Percentiles rank a stretch among this genome's conserved stretches.
phyloP scores from a whole-genome alignment of 371 early-diverging fungal species.

The Lichtheimia ornata region DNA sequence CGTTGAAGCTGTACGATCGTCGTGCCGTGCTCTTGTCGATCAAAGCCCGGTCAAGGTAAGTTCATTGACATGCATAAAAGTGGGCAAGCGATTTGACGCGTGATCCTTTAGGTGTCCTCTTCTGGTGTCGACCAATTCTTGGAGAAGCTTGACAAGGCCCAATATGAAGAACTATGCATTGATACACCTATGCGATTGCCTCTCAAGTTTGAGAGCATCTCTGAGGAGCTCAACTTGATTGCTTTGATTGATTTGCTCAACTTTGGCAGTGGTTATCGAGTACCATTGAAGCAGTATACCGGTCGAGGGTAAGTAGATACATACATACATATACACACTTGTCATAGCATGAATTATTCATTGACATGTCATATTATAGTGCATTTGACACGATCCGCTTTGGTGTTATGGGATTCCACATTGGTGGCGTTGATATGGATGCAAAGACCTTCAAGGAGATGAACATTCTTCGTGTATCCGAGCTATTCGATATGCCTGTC shows the following conservation, averaged over 20 bases:
- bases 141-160: constrained; percentile 23
- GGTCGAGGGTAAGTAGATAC: constrained; percentile 65
- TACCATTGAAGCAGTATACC: constrained; percentile 61
- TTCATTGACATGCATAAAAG: not conserved
- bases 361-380: constrained; percentile 16
- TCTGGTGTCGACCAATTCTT: constrained; percentile 31
- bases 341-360: not conserved
- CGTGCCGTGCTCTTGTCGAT: constrained; percentile 30
- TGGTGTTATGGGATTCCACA: constrained; percentile 85
- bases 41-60: constrained; percentile 30
- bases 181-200: constrained; percentile 69
- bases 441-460: constrained; percentile 48
- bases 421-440: constrained; percentile 53
- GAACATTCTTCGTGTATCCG: constrained; percentile 51
- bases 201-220: constrained; percentile 66
- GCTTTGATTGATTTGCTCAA: constrained; percentile 70
- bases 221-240: constrained; percentile 78
- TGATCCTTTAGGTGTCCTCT: constrained; percentile 23
- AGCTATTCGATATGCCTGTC: constrained; percentile 65
- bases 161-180: constrained; percentile 42
- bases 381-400: constrained; percentile 79
- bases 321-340: not conserved
- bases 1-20: constrained; percentile 35
- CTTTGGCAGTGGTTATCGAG: constrained; percentile 72
- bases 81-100: not conserved